Evolutionary conservation across 1,139 yeast genomes (phyloP).

Genomic region (Zhuliangozyma blackwelliae): DNA sequence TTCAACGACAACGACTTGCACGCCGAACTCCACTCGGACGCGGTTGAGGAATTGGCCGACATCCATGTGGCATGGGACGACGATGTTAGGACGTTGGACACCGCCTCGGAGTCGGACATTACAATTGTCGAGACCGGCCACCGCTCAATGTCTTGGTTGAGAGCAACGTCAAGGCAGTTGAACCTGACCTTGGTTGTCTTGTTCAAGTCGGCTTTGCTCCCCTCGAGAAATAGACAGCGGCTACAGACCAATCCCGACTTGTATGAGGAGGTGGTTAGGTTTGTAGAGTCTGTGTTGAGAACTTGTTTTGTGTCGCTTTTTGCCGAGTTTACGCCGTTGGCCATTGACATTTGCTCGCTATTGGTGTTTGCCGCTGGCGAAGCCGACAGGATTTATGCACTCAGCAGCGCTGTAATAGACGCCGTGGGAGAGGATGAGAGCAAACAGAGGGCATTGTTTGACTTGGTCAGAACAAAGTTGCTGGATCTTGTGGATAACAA

Average conservation of each 20-base stretch:
- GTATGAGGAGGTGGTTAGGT: conserved; percentile 17
- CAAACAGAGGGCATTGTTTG: conserved; percentile 10
- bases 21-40: conserved; percentile 8
- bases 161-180: conserved; percentile 60
- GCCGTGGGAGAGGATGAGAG: neutral
- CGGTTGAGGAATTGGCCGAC: conserved; percentile 1
- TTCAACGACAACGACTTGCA: conserved; percentile 25
- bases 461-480: conserved; percentile 17
- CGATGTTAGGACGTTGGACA: conserved; percentile 7
- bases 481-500: conserved; percentile 23
- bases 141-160: conserved; percentile 58
- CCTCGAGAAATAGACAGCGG: conserved; percentile 14
- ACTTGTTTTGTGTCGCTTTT: conserved; percentile 33
- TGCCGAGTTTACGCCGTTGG: conserved; percentile 27
- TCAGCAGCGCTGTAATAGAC: conserved; percentile 1
- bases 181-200: conserved; percentile 38
- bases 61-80: conserved; percentile 19
- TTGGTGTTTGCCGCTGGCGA: conserved; percentile 14
- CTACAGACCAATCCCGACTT: conserved; percentile 22
- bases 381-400: conserved; percentile 4
- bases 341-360: conserved; percentile 27
- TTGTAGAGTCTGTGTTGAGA: conserved; percentile 19
- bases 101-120: conserved; percentile 5
- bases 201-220: conserved; percentile 22
- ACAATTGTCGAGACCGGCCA: conserved; percentile 8